These are phyloP conservation scores for Lepiota venenata DNA, from an alignment of 768 basidiomycete species.

Conservation along the genomic window DNA sequence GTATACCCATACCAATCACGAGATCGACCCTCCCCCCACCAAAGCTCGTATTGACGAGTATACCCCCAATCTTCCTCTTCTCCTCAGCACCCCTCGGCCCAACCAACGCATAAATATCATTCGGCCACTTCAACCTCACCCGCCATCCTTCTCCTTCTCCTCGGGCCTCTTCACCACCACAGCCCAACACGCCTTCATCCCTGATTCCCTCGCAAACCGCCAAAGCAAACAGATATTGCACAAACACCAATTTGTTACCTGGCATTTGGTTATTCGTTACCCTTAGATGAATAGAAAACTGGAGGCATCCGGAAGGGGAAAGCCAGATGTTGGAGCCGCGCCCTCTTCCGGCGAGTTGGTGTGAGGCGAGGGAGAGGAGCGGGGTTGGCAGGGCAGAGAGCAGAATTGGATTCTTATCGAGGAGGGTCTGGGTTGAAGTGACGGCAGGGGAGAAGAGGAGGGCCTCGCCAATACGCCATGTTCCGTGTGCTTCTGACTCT, in stretches of 20 bases:
- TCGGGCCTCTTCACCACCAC: conserved; percentile 34
- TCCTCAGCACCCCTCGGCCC: conserved; percentile 40
- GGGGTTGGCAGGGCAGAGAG: conserved; percentile 70
- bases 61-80: conserved; percentile 83
- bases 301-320: conserved; percentile 86
- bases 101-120: conserved; percentile 82
- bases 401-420: conserved; percentile 81
- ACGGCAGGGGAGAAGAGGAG: conserved; percentile 87
- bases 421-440: conserved; percentile 92
- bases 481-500: conserved; percentile 17
- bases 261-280: conserved; percentile 35
- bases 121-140: conserved; percentile 93
- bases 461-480: conserved; percentile 69
- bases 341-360: conserved; percentile 86
- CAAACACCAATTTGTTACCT: conserved; percentile 68
- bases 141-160: conserved; percentile 19
- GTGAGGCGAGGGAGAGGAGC: conserved; percentile 78
- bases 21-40: conserved; percentile 68
- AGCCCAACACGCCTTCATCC: conserved; percentile 52
- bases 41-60: conserved; percentile 87
- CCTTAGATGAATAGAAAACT: conserved; percentile 75
- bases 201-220: conserved; percentile 85
- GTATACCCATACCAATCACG: conserved; percentile 62
- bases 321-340: conserved; percentile 91
- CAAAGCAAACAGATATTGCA: conserved; percentile 90